Evolutionary conservation across 1,284 basidiomycete genomes (phyloP).

Genomic region (Puccinia polysora): DNA sequence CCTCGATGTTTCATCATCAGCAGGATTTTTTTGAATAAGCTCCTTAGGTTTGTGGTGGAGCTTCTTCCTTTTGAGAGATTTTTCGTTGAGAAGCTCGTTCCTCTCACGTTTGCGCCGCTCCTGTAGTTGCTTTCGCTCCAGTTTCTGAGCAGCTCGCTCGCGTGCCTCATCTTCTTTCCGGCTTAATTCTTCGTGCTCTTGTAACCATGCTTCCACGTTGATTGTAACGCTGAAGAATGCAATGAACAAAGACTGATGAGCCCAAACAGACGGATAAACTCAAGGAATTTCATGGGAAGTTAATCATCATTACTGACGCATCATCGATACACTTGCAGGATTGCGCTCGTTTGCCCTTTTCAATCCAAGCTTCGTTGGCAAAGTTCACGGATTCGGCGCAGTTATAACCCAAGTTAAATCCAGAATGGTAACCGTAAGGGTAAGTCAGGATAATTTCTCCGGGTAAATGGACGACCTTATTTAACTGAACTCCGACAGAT

Average conservation of each 20-base stretch:
- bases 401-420: constrained; percentile 95
- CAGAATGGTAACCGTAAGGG: constrained; percentile 77
- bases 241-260: not conserved
- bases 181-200: constrained; percentile 46
- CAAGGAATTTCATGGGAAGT: not conserved
- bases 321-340: constrained; percentile 76
- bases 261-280: not conserved
- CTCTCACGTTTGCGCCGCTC: constrained; percentile 35
- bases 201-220: constrained; percentile 67
- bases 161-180: constrained; percentile 44
- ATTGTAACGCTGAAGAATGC: constrained; percentile 68
- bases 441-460: constrained; percentile 96
- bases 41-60: not conserved
- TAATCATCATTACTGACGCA: constrained; percentile 66
- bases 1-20: not conserved
- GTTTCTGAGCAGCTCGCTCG: constrained; percentile 44
- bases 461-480: constrained; percentile 78
- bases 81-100: constrained; percentile 3
- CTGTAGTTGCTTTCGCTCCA: constrained; percentile 44
- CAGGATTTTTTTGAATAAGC: not conserved
- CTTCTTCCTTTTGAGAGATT: constrained; percentile 24
- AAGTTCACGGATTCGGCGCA: constrained; percentile 98
- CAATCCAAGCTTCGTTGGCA: constrained; percentile 89
- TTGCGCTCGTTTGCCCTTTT: constrained; percentile 74
- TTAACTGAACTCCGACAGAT: constrained; percentile 74